Conservation (phyloP, 352 stramenopile species). For the Pythium dissotocum region DNA sequence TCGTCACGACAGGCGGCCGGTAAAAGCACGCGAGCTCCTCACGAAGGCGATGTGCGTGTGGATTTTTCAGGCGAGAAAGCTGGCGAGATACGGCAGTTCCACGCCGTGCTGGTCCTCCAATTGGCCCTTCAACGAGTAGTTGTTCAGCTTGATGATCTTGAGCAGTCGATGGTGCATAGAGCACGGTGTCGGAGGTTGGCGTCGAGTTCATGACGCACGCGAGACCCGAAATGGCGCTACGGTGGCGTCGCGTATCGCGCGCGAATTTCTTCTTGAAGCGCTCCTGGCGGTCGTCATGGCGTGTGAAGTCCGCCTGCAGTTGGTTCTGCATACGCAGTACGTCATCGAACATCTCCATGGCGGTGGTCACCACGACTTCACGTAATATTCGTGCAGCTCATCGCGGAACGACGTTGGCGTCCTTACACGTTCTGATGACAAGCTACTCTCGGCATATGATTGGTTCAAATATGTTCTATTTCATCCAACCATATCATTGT, state of each 20-base stretch:
- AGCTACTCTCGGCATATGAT: no score
- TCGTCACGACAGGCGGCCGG: slow-evolving; percentile 41
- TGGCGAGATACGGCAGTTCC: slow-evolving; percentile 18
- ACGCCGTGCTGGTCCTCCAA: not conserved
- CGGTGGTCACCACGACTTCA: no score
- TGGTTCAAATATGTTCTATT: no score
- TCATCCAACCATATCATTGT: no score
- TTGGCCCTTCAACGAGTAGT: not conserved
- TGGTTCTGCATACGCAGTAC: slow-evolving; percentile 38
- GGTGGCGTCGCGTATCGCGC: slow-evolving; percentile 48
- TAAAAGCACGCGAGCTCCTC: slow-evolving; percentile 51
- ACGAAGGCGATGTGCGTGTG: slow-evolving; percentile 16
- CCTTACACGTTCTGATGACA: no score
- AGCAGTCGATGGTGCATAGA: slow-evolving; percentile 33
- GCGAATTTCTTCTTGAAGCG: slow-evolving; percentile 60
- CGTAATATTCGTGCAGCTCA: no score
- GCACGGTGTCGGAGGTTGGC: slow-evolving; percentile 31
- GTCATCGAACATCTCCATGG: slow-evolving; percentile 49
- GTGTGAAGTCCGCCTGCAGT: slow-evolving; percentile 42
- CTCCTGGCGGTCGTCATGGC: slow-evolving; percentile 47
- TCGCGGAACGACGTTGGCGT: no score
- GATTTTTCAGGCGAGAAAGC: slow-evolving; percentile 19
- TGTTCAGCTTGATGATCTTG: no score
- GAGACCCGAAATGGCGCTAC: slow-evolving; percentile 46
- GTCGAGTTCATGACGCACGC: slow-evolving; percentile 32